These are phyloP conservation scores for Phoma sp. DNA, from an alignment of 2,329 filamentous ascomycete species.

Conservation along the genomic window DNA sequence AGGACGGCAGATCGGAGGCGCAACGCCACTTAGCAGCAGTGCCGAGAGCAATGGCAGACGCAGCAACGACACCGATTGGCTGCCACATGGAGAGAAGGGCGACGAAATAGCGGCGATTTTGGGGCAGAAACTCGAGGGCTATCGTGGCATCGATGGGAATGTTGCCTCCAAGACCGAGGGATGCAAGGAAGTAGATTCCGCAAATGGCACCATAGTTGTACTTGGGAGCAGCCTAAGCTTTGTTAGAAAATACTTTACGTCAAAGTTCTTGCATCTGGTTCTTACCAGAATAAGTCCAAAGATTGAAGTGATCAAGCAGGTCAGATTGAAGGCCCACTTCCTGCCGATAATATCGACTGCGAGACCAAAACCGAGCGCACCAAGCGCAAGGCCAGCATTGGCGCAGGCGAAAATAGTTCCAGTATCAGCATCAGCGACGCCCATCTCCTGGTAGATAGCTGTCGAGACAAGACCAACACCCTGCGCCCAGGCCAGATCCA, in stretches of 20 bases:
- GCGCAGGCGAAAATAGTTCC: conserved; percentile 37
- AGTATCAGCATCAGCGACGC: conserved; percentile 29
- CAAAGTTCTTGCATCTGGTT: not conserved
- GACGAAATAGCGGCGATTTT: conserved; percentile 38
- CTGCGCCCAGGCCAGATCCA: conserved; percentile 42
- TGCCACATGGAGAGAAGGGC: conserved; percentile 43
- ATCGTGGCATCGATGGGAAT: conserved; percentile 40
- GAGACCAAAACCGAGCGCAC: conserved; percentile 37
- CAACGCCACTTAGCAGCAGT: conserved; percentile 41
- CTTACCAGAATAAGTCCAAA: conserved; percentile 34
- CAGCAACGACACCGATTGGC: conserved; percentile 36
- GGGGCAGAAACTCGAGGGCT: conserved; percentile 36
- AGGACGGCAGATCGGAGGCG: conserved; percentile 26
- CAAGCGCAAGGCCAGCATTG: conserved; percentile 39
- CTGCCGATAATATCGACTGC: conserved; percentile 39
- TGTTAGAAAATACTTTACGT: conserved; percentile 4
- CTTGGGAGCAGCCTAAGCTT: conserved; percentile 34
- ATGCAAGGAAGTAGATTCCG: conserved; percentile 38
- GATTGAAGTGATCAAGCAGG: conserved; percentile 38
- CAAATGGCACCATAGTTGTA: conserved; percentile 41
- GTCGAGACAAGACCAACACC: conserved; percentile 37
- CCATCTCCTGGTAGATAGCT: conserved; percentile 41
- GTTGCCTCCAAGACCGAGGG: conserved; percentile 37
- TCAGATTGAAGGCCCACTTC: conserved; percentile 38
- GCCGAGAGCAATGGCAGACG: conserved; percentile 37